Evolutionary conservation across 306 rosid genomes (phyloP), one percentile per base, ranked within the genome.

Genomic region (Rosa chinensis): DNA sequence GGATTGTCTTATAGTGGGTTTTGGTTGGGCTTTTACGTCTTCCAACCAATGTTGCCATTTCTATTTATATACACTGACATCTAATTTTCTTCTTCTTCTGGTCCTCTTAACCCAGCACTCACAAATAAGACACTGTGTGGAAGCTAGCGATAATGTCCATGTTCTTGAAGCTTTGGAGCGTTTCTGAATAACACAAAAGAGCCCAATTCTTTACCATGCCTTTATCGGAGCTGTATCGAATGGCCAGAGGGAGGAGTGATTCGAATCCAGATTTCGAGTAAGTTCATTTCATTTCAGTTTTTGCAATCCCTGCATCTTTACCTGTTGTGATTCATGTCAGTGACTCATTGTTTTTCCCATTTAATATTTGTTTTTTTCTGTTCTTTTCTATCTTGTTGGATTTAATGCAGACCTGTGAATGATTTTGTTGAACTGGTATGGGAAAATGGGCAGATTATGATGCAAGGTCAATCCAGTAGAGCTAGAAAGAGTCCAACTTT

Each of bases 341-440:
- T 14, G 43, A 14, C 43, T 35, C 44, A 16, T 66, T 18, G 59
- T 42, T 74, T 72, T 67, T 63, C 61, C 18, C 45, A n/a, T 66
- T 81, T 76, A 73, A 66, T 68, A 39, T 37, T 37, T 70, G 48
- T 32, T 21, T 43, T 52, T 72, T 20, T 17, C 23, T n/a, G 69
- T 48, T n/a, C 56, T 53, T 66, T 53, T 47, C 56, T 44, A 40
- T 56, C n/a, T 77, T 68, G 70, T 80, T 85, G 75, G 78, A 79
- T 79, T 85, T 84, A 73, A 87, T 79, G 87, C 86, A 95, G 99
- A 66, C 88, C 88, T 64, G 89, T 82, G 79, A 90, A 82, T 84
- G 98, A 91, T 77, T 82, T 93, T 78, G 83, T 91, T 67, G 99
- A 95, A 90, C 88, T 95, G 42, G 91, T 95, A 55, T 95, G 94